Base-by-base conservation (phyloP, 179 eudicot species). In the Corrigiola litoralis region DNA sequence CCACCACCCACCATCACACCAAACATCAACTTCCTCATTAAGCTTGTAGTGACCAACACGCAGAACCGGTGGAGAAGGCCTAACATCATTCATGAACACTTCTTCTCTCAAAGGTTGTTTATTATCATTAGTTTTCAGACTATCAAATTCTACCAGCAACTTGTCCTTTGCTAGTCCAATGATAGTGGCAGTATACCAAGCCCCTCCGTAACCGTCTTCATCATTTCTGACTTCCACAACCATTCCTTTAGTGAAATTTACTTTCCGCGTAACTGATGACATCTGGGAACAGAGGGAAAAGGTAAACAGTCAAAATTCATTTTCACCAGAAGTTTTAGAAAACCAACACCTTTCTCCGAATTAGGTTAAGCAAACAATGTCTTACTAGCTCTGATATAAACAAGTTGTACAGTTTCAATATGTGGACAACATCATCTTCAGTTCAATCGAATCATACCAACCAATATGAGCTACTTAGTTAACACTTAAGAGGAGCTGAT, bases 141-240 rank as follows among this genome's bases (percentile, higher is more conserved):
- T 61, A 21, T 29, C 27, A 23, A 28, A 61, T 45, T 61, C 66
- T 5, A 61, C 54, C 27, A 61, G 53, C 5, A 61, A 45, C 40
- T 61, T 61, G 21, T 45, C 42, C 40, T 29, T 61, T 18, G 18
- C 54, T 31, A 34, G 10, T 17, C 53, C 25, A 14, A 61, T 45
- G 10, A 61, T 45, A 28, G 53, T 61, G 54, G 63, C 63, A 23
- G 33, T 23, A 32, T 58, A 61, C 66, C 53, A 61, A 25, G 66
- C 45, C 4, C 42, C 29, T 14, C 16, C 8, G 36, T n/a, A 31
- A 45, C 41, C 54, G 11, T 29, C 29, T 45, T 45, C 53, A 46
- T 61, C 37, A 61, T 11, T 61, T 61, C 54, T 45, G 25, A 61
- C 53, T 53, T 61, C 66, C n/a, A 61, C 41, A 40, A 61, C 8